Base-by-base conservation (phyloP, 2,329 filamentous ascomycete species). In the Fusarium keratoplasticum region DNA sequence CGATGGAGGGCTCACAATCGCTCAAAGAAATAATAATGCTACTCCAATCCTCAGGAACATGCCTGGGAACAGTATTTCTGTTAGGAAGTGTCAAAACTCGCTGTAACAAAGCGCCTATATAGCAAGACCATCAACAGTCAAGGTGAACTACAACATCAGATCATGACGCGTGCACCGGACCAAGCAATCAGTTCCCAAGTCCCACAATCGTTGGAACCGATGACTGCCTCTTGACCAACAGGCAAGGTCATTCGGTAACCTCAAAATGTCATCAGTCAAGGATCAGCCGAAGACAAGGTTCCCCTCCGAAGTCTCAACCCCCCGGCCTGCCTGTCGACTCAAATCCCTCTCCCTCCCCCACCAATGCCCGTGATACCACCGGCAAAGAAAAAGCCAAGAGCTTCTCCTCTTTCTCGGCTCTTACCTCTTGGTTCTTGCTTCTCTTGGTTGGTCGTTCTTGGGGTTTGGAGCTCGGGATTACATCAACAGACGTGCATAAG, bases 261-360 rank as follows among this genome's bases (percentile, higher is more conserved):
- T 36, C 54, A 22, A 58, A 20, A 36, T 58, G 31, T 20, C 25
- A 57, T 54, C 47, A 54, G 47, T 54, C 47, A 44, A 66, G 57
- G 42, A 50, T 65, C 42, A 50, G 36, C 47, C 47, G 18, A 40
- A 42, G 61, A 52, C 57, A 61, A 63, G 67, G 67, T 58, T 67
- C 67, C 67, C 67, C 67, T 60, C 69, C 57, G 47, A n/a, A 8
- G 16, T 50, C 44, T 29, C 44, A 47, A 42, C 40, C 68, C 68
- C 40, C 47, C 33, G 14, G 20, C 38, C 44, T 61, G 31, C 18
- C 31, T 36, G 60, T 62, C 47, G 47, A 20, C 40, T 16, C 33
- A 54, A 57, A 61, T 42, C 40, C 42, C 40, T 44, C 40, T 44
- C 14, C 38, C 22, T 47, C 65, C 64, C 33, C 65, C 27, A 29